A percentile compares a stretch with the other conserved stretches of the same genome.
Evolutionary conservation across 768 basidiomycete species (phyloP).

Genomic region (Clitopilus hobsonii): DNA sequence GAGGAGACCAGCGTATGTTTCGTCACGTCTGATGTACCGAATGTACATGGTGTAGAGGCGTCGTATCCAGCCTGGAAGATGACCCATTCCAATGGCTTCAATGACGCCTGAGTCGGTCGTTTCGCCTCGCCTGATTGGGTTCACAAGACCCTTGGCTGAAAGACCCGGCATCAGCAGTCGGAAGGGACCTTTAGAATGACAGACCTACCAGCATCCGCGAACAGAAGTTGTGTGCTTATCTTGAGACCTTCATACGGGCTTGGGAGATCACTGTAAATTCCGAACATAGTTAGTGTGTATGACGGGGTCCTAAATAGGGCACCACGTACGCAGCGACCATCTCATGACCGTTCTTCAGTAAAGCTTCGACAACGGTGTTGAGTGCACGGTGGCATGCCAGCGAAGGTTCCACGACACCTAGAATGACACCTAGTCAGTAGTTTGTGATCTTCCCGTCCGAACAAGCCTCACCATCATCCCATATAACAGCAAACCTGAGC

Average conservation of each 20-base stretch:
- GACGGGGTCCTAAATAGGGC: background rate
- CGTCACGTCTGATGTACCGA: background rate
- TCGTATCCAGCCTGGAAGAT: background rate
- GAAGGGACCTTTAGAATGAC: background rate
- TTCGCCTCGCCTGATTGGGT: slow-evolving; percentile 4
- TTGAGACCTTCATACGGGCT: slow-evolving; percentile 47
- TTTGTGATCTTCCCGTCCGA: slow-evolving; percentile 10
- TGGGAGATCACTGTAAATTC: slow-evolving; percentile 30
- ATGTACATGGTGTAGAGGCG: background rate
- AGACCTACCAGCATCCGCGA: slow-evolving; percentile 44
- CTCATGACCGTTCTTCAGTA: slow-evolving; percentile 43
- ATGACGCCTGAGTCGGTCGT: slow-evolving; percentile 11
- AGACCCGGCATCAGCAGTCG: slow-evolving; percentile 25
- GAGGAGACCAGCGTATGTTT: background rate
- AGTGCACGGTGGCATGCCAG: slow-evolving; percentile 56
- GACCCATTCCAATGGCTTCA: background rate
- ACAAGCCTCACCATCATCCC: slow-evolving; percentile 54
- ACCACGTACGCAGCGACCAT: slow-evolving; percentile 39
- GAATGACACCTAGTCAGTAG: background rate
- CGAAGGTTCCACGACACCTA: slow-evolving; percentile 53
- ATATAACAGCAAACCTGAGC: slow-evolving; percentile 54
- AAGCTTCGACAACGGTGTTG: slow-evolving; percentile 34
- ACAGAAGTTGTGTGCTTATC: slow-evolving; percentile 46
- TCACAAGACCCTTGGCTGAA: background rate
- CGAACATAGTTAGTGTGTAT: background rate